These are phyloP conservation scores for Lithospermum erythrorhizon DNA, from an alignment of 257 asterid species.

Conservation along the genomic window DNA sequence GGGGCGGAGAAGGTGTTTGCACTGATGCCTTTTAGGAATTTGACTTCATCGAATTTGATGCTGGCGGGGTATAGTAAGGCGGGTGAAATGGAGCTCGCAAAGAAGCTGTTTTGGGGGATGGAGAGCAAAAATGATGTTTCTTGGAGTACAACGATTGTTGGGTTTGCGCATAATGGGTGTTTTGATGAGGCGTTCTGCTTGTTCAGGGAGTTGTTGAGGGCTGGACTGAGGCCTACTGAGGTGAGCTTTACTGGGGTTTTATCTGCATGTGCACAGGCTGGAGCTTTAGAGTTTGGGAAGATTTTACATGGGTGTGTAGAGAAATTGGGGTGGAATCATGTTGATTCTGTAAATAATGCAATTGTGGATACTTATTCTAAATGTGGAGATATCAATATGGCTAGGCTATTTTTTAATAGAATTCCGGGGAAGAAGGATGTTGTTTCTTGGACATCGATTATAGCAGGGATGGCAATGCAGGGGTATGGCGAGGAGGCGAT, in stretches of 20 bases:
- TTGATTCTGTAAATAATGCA: conserved; percentile 62
- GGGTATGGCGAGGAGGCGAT: conserved; percentile 70
- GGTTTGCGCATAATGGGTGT: conserved; percentile 39
- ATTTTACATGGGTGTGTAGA: conserved; percentile 50
- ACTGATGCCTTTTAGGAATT: conserved; percentile 46
- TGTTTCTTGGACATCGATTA: conserved; percentile 74
- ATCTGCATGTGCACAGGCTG: conserved; percentile 73
- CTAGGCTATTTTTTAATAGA: conserved; percentile 49
- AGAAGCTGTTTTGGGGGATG: conserved; percentile 46
- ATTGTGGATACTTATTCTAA: conserved; percentile 66
- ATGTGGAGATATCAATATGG: conserved; percentile 68
- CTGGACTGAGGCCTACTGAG: conserved; percentile 52
- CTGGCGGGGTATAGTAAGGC: conserved; percentile 56
- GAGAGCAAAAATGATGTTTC: conserved; percentile 52
- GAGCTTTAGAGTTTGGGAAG: conserved; percentile 54
- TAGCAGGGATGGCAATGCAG: conserved; percentile 69
- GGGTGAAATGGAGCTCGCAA: conserved; percentile 48
- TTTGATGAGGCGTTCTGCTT: conserved; percentile 38
- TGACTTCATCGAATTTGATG: conserved; percentile 67
- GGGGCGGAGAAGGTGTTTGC: conserved; percentile 48
- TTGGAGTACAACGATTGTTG: conserved; percentile 76
- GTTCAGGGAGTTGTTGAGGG: conserved; percentile 44
- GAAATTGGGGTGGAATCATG: conserved; percentile 56
- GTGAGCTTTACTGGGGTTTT: conserved; percentile 71
- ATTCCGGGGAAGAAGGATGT: conserved; percentile 50